These are phyloP conservation scores for Xylariaceae sp. DNA, from an alignment of 2,329 filamentous ascomycete genomes.

Conservation along the genomic window DNA sequence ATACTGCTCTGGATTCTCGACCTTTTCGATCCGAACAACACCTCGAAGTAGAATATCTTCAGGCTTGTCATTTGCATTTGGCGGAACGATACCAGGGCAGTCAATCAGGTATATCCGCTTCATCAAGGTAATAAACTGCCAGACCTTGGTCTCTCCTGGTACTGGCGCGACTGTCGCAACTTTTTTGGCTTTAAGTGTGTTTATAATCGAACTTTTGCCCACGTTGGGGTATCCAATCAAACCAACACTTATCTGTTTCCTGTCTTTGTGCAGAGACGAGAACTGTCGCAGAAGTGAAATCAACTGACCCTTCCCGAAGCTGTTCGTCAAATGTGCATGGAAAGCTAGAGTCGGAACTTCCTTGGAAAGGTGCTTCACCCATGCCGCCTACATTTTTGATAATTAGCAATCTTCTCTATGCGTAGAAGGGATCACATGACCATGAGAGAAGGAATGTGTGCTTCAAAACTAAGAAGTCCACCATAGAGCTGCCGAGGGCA, in stretches of 20 bases:
- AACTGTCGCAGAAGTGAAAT: slow-evolving; percentile 93
- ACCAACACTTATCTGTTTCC: slow-evolving; percentile 93
- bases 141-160: slow-evolving; percentile 93
- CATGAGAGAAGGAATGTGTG: slow-evolving; percentile 64
- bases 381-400: slow-evolving; percentile 61
- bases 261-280: slow-evolving; percentile 79
- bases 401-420: background rate
- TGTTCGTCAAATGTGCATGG: slow-evolving; percentile 91
- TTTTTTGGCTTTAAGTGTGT: slow-evolving; percentile 90
- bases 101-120: slow-evolving; percentile 62
- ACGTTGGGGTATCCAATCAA: slow-evolving; percentile 87
- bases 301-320: slow-evolving; percentile 91
- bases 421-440: background rate
- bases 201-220: slow-evolving; percentile 96
- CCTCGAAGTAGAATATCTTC: slow-evolving; percentile 87
- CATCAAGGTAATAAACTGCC: slow-evolving; percentile 97
- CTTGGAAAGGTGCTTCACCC: slow-evolving; percentile 85
- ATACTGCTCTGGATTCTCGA: slow-evolving; percentile 95
- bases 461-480: slow-evolving; percentile 98
- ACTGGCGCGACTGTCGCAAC: slow-evolving; percentile 93
- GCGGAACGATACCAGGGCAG: slow-evolving; percentile 93
- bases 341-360: slow-evolving; percentile 94
- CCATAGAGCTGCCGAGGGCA: slow-evolving; percentile 62
- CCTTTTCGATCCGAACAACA: slow-evolving; percentile 91
- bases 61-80: slow-evolving; percentile 77